Evolutionary conservation across 352 stramenopile genomes (phyloP), one percentile per base, ranked within the genome.

Genomic region (Pythium oligandrum): DNA sequence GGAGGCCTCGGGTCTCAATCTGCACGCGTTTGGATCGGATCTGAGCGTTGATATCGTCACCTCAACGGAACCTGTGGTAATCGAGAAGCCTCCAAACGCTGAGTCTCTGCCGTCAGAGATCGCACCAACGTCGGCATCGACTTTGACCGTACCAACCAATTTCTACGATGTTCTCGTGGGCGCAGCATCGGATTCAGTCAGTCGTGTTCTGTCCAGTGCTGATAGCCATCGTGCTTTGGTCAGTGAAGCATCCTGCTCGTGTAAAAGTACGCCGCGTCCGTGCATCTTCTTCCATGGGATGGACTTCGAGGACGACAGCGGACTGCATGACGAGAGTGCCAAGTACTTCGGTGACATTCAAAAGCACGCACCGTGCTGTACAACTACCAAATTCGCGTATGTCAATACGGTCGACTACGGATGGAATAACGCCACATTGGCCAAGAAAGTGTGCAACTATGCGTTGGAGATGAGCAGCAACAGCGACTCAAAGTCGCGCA

Each of bases 261-360:
- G 66, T 53, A 73, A 72, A 45, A 49, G 62, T 11, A 74, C 45
- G 33, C 36, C 55, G 12, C 66, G 72, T 5, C 46, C 69, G 9
- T 90, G 78, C 39, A 48, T 90, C 26, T 86, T 87, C 48, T 57
- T 90, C 53, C 68, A 78, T 17, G 78, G 75, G 6, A 46, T 86
- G 12, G 78, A 63, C 35, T 60, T 64, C 35, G 59, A 64, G 10
- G 48, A 56, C 1, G 68, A 82, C 5, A 36, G 55, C 17, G 71
- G 64, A 2, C 37, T 86, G 39, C 65, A 70, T 3, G 64, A 78
- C 37, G 54, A 64, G 0, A 56, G 66, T 40, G 38, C 17, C 17
- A 26, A 53, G 12, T 84, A 76, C 54, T 86, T 86, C 48, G 74
- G 73, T 8, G 56, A 66, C 40, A 48, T 83, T 30, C 34, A 64